phyloP scores from a whole-genome alignment of 192 early-diverging fungal species.

The Helicostylum pulchrum region DNA sequence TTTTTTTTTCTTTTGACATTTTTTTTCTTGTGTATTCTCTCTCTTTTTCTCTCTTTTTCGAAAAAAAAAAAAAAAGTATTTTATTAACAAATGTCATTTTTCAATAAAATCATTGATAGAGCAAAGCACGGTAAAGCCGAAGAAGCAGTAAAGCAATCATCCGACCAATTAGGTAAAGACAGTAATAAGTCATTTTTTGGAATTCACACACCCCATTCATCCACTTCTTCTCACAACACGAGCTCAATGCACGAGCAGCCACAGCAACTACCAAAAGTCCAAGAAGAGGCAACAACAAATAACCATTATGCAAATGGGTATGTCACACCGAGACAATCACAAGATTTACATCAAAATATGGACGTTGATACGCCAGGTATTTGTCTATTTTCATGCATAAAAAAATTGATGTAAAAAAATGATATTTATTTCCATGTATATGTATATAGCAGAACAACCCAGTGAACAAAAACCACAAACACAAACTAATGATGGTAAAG shows the following conservation, averaged over 20 bases:
- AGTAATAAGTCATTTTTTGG: background rate
- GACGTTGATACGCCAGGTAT: conserved; percentile 14
- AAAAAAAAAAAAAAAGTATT: background rate
- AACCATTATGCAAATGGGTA: conserved; percentile 7
- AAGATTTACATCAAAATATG: conserved; percentile 9
- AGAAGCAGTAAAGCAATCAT: background rate
- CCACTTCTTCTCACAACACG: background rate
- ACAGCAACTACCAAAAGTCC: background rate
- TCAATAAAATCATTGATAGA: conserved; percentile 17
- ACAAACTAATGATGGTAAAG: too few relatives aligned
- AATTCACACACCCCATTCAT: background rate
- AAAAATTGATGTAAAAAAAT: background rate
- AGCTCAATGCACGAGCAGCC: conserved; percentile 1
- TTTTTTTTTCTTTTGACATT: background rate
- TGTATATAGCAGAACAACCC: too few relatives aligned
- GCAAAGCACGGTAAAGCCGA: background rate
- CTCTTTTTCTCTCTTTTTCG: background rate
- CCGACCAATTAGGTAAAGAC: background rate
- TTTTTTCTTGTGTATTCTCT: background rate
- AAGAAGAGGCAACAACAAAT: background rate
- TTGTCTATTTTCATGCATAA: background rate
- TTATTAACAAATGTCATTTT: conserved; percentile 2
- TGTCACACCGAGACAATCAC: conserved; percentile 18
- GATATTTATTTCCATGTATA: too few relatives aligned
- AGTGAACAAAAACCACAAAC: too few relatives aligned